Conservation (phyloP, 1,284 basidiomycete species). For the Agaricales sp. region DNA sequence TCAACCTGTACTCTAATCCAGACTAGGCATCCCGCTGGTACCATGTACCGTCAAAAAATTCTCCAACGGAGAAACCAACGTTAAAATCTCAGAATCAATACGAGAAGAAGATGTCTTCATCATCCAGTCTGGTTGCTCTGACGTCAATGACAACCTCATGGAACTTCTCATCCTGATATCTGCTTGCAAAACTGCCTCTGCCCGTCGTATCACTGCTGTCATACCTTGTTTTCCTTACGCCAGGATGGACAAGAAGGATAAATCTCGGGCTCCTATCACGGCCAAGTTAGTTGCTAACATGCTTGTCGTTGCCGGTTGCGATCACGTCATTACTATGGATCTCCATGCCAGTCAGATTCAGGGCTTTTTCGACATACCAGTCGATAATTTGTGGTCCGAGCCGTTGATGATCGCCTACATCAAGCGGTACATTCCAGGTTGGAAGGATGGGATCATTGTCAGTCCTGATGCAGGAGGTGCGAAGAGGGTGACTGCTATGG, state of each 20-base stretch:
- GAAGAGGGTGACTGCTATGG: conserved; percentile 92
- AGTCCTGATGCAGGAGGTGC: conserved; percentile 97
- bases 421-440: conserved; percentile 78
- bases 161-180: conserved; percentile 85
- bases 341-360: conserved; percentile 98
- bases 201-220: conserved; percentile 94
- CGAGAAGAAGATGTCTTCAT: conserved; percentile 98
- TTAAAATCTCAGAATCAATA: conserved; percentile 89
- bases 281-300: conserved; percentile 98
- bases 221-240: conserved; percentile 98
- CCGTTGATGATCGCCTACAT: conserved; percentile 86
- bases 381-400: conserved; percentile 92
- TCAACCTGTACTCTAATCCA: no score
- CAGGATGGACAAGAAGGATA: conserved; percentile 98
- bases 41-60: conserved; percentile 93
- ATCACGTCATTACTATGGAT: conserved; percentile 99
- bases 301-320: conserved; percentile 91
- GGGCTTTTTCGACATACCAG: conserved; percentile 98
- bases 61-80: conserved; percentile 90
- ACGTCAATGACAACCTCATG: conserved; percentile 83
- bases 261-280: conserved; percentile 92
- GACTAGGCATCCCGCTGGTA: conserved; percentile 86
- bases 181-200: conserved; percentile 96
- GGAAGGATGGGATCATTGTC: conserved; percentile 89
- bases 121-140: conserved; percentile 75